Base-by-base conservation (phyloP, 768 basidiomycete species). In the Psilocybe cyanescens region DNA sequence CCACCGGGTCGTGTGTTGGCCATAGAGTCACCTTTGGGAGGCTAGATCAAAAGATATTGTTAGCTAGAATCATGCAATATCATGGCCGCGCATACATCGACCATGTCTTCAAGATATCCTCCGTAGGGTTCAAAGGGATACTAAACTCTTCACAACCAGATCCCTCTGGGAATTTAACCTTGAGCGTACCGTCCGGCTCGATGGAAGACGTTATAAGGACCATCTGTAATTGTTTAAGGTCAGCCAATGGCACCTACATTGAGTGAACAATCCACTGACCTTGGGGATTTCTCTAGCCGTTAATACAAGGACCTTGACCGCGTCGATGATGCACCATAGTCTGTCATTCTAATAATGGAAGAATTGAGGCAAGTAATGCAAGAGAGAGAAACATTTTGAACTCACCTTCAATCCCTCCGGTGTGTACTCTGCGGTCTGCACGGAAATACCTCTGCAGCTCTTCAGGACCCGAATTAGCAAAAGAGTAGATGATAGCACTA, bases 391-490 rank as follows among this genome's bases (percentile, higher is more conserved):
- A 24, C 24, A 24, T 24, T 24, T 24, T 41, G 35, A 29, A 71
- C 77, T 48, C 58, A 89, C 91, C 80, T 91, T 85, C 3, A 93
- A 72, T 29, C 91, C 90, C 64, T 86, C 78, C 12, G 80, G 78
- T 6, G 84, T 87, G 66, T 86, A 91, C 30, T 70, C 80, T 7
- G 81, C 82, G 46, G 78, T 77, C 53, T 79, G 75, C 1, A 91
- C 83, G 29, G 88, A 84, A 1, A 80, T 87, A 28, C 88, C 91
- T 52, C 82, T 83, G 67, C 91, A 92, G 65, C 90, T 92, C 91
- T 93, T 28, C n/a, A 14, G 35, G 28, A 37, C n/a, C 30, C 31
- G 3, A 6, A 50, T 51, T 3, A 29, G 46, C 57, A 12, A 28
- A 17, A 19, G n/a, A 7, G 29, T 11, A 19, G 8, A 39, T 37